Evolutionary conservation across 2,329 filamentous ascomycete genomes (phyloP).

Genomic region (Fusarium sp.): DNA sequence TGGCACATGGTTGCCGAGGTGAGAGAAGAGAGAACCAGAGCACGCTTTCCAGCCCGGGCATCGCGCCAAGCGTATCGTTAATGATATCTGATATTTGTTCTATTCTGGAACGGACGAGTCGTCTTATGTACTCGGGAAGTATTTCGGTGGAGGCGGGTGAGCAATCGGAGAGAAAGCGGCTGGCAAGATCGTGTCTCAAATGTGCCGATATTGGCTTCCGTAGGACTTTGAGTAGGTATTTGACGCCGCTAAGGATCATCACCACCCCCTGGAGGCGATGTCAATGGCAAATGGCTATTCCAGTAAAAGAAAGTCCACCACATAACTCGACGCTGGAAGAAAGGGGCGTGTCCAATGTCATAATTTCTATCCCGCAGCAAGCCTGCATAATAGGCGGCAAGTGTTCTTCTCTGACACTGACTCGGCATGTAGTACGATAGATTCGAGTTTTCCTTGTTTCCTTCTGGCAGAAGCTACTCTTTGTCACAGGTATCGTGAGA

Average conservation of each 20-base stretch:
- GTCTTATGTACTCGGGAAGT: not conserved
- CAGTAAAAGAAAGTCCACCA: not conserved
- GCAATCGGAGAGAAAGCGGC: not conserved
- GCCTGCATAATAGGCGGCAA: not conserved
- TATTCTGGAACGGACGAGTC: not conserved
- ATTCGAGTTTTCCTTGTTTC: not conserved
- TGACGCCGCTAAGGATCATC: not conserved
- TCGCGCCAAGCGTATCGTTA: not conserved
- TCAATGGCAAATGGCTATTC: not conserved
- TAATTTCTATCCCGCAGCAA: not conserved
- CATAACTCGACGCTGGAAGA: too few species aligned
- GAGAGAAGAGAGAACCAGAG: not conserved
- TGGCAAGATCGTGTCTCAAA: constrained; percentile 7
- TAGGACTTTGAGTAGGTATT: not conserved
- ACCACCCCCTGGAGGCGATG: too few species aligned
- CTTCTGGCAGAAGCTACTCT: not conserved
- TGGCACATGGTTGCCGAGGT: not conserved
- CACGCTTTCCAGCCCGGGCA: not conserved
- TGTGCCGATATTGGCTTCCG: not conserved
- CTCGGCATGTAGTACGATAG: not conserved
- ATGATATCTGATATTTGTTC: constrained; percentile 7
- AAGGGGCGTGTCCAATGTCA: not conserved
- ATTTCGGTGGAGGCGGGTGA: constrained; percentile 5
- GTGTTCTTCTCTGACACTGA: not conserved
- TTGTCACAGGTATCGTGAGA: not conserved